Evolutionary conservation across 2,329 filamentous ascomycete genomes (phyloP), one percentile per base, ranked within the genome.

Genomic region (Hypomyces perniciosus): DNA sequence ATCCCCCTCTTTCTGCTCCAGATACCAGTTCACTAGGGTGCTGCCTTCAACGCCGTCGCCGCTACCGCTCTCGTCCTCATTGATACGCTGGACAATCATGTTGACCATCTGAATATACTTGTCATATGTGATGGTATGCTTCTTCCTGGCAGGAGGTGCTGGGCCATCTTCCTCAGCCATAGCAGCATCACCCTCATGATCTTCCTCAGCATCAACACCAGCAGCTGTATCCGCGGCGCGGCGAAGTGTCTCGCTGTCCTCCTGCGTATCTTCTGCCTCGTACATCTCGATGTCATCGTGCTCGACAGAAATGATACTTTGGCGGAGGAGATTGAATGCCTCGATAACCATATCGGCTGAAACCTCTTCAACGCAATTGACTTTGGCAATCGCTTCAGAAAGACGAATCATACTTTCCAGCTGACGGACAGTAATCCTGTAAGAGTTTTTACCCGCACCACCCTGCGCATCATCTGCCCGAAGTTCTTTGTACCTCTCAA

Each of bases 201-300:
- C 76, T 26, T 68, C 68, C 44, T 69, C 70, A 38, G 72, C 77
- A 13, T 76, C 76, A 28, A 68, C 67, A 47, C 70, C 70, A 37
- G 72, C 77, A 61, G 58, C 70, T 43, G 70, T 66, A 28, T 65
- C 63, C n/a, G 63, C 63, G 12, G 65, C 65, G 26, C 64, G 73
- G 29, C 66, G 68, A 7, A 79, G 71, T 3, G 64, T 72, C 40
- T 71, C 76, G 51, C 72, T 67, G 54, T 76, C 75, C 55, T 73
- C 73, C 53, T 52, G 67, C n/a, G 62, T 68, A 10, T 68, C 68
- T 3, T 89, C 85, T 5, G 85, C 81, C 5, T 91, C 90, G 48
- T 96, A 90, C 54, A 99, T 85, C 64, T 97, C 92, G 12, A 99
- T 84, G 61, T 99, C 93, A 61, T 99, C 93, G 64, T 97, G 93